These are phyloP conservation scores for Xylariaceae sp. DNA, from an alignment of 2,329 filamentous ascomycete genomes.

Conservation along the genomic window DNA sequence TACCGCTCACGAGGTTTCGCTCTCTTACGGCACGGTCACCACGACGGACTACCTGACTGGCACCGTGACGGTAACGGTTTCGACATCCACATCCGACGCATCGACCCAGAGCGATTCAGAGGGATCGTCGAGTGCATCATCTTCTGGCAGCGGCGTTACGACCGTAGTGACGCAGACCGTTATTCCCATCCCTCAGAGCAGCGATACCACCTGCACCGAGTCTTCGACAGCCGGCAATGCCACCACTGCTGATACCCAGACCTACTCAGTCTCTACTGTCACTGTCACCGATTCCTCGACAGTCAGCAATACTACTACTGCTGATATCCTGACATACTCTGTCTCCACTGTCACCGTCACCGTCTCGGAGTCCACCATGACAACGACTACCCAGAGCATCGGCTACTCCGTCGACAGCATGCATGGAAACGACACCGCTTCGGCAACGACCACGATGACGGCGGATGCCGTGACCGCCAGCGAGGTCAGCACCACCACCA, in stretches of 20 bases:
- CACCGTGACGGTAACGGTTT: slow-evolving; percentile 11
- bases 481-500: no score
- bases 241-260: not conserved
- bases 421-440: no score
- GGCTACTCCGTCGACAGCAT: no score
- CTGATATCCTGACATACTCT: slow-evolving; percentile 1
- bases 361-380: not conserved
- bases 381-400: no score
- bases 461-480: no score
- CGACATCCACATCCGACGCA: not conserved
- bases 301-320: no score
- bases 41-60: not conserved
- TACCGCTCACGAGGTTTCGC: no score
- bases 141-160: slow-evolving; percentile 1
- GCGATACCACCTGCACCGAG: slow-evolving; percentile 4
- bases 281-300: no score
- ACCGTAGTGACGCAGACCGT: slow-evolving; percentile 10
- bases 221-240: not conserved
- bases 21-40: slow-evolving; percentile 1
- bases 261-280: not conserved
- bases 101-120: slow-evolving; percentile 7
- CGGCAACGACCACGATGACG: not conserved
- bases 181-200: slow-evolving; percentile 1
- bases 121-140: not conserved
- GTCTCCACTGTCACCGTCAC: not conserved